A percentile compares a stretch with the other conserved stretches of the same genome.
phyloP scores from a whole-genome alignment of 805 yeast species.

The Saturnispora serradocipensis region DNA sequence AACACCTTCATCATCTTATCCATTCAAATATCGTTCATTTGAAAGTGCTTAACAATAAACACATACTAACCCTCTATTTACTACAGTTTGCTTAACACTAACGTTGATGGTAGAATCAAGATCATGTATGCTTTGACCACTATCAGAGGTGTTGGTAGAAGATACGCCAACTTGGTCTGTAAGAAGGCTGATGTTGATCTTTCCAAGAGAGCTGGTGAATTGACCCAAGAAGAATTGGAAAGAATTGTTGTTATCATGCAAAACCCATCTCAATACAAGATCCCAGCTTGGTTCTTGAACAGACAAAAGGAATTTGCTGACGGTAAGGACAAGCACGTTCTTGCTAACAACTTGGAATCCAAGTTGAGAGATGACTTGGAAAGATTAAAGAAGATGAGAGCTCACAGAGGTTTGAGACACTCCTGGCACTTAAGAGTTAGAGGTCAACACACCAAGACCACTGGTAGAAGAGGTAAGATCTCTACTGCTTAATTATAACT shows the following conservation, averaged over 20 bases:
- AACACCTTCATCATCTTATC: neutral
- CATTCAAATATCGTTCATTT: neutral
- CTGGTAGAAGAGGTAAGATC: conserved; percentile 87
- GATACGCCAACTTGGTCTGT: conserved; percentile 99
- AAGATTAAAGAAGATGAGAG: conserved; percentile 99
- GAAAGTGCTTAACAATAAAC: too few species aligned
- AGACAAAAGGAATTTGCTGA: conserved; percentile 97
- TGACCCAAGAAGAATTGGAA: conserved; percentile 99
- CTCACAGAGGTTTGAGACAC: conserved; percentile 99
- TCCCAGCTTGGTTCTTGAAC: conserved; percentile 99
- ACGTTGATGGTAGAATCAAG: conserved; percentile 99
- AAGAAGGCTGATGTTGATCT: conserved; percentile 99
- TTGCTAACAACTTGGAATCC: conserved; percentile 98
- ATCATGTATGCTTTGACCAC: conserved; percentile 99
- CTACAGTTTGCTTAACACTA: conserved; percentile 95
- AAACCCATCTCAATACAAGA: conserved; percentile 98
- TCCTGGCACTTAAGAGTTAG: conserved; percentile 99
- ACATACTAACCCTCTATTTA: conserved; percentile 29
- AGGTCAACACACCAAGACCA: conserved; percentile 99
- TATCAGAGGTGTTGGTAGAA: conserved; percentile 99
- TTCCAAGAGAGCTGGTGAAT: conserved; percentile 99
- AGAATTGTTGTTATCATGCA: conserved; percentile 99
- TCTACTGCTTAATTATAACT: conserved; percentile 25
- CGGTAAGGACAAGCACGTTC: conserved; percentile 98
- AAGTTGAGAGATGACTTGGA: conserved; percentile 99